Evolutionary conservation across 179 eudicot genomes (phyloP), one percentile per base, ranked within the genome.

Genomic region (Beta corolliflora): DNA sequence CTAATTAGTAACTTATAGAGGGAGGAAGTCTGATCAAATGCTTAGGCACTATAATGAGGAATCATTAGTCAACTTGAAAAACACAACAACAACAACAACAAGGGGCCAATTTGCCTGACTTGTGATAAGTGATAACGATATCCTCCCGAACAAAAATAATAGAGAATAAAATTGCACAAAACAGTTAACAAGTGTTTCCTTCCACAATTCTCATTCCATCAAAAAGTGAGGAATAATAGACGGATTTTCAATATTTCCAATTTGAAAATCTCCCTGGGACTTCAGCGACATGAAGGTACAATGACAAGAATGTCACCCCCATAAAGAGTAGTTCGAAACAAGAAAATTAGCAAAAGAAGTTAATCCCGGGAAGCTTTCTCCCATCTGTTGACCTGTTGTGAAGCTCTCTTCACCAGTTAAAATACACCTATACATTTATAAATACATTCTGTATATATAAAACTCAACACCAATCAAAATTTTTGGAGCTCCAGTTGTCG

Each of bases 331-430:
- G 55, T 64, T 44, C 16, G 8, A 77, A 23, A 63, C 58, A 41
- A n/a, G 58, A 21, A 19, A 46, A 77, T 23, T 16, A 77, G 50
- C 15, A 46, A 68, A 68, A 16, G 48, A 69, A 78, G 65, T 69
- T 78, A 70, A 53, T 18, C 25, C 67, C 79, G 15, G 69, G 81
- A 74, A 73, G 79, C 81, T 68, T 65, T 79, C 29, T 25, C 85
- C 68, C 68, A 63, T 78, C 45, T 66, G 79, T 52, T 73, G 76
- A 36, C 41, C 41, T 31, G 5, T 18, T 13, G n/a, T 21, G 76
- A 44, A 77, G 53, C 74, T 68, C 44, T 78, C 23, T 68, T 68
- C 52, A 65, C 29, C 36, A 48, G 52, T 48, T 48, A 5, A 48
- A 48, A 5, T 48, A 5, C 9, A 9, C 9, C 52, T 75, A 56